Evolutionary conservation across 2,329 filamentous ascomycete genomes (phyloP).

Genomic region (Phialophora expanda): DNA sequence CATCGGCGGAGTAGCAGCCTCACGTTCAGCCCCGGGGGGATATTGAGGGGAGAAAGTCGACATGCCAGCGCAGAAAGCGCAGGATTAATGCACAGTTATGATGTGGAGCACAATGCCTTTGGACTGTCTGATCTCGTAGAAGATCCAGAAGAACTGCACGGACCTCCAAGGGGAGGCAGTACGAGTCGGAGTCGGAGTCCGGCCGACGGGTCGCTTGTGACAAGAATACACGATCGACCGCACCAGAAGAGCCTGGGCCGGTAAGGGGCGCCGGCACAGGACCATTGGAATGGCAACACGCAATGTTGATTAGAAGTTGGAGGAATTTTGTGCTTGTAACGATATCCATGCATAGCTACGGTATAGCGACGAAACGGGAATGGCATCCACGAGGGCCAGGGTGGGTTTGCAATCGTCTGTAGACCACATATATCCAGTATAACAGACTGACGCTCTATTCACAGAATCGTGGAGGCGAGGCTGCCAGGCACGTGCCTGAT

Average conservation of each 20-base stretch:
- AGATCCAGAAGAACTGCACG: conserved; percentile 52
- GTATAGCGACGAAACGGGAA: conserved; percentile 31
- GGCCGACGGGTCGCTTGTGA: conserved; percentile 25
- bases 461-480: background rate
- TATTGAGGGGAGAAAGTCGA: conserved; percentile 43
- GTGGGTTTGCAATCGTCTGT: conserved; percentile 2
- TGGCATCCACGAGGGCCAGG: conserved; percentile 22
- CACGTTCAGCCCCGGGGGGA: conserved; percentile 59
- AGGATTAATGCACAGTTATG: conserved; percentile 85
- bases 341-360: conserved; percentile 39
- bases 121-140: conserved; percentile 79
- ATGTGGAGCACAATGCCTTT: conserved; percentile 79
- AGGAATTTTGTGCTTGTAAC: conserved; percentile 33
- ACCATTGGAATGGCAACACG: background rate
- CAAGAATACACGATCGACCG: conserved; percentile 33
- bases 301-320: conserved; percentile 8
- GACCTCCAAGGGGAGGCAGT: conserved; percentile 18
- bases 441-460: background rate
- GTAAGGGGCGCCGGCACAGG: conserved; percentile 16
- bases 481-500: background rate
- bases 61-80: conserved; percentile 64
- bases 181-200: conserved; percentile 26
- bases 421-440: conserved; percentile 5
- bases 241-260: conserved; percentile 34
- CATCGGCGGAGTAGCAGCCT: conserved; percentile 58